A percentile compares a stretch with the other conserved stretches of the same genome.
Evolutionary conservation across 768 basidiomycete genomes (phyloP).

Genomic region (Chalciporus chontae): DNA sequence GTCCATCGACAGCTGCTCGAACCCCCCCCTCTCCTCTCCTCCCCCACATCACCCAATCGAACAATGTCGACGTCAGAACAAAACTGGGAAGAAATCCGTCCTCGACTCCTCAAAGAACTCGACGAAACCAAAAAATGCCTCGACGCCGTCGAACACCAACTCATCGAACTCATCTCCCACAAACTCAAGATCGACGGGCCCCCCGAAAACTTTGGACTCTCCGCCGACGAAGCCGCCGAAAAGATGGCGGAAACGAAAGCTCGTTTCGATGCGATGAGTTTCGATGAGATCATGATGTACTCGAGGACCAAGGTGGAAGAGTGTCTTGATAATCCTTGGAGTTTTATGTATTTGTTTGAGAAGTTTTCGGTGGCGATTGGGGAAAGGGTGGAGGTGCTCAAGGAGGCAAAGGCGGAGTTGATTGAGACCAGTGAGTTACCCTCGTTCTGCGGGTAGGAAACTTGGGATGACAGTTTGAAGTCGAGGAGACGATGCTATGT

Average conservation of each 20-base stretch:
- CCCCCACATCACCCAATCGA: background rate
- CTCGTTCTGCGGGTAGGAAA: no score
- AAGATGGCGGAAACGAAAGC: background rate
- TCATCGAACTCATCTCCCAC: background rate
- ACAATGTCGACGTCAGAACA: background rate
- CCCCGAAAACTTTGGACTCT: background rate
- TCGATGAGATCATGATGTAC: slow-evolving; percentile 1
- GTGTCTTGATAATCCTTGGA: background rate
- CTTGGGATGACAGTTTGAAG: background rate
- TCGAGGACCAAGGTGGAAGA: background rate
- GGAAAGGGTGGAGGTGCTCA: background rate
- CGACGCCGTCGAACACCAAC: background rate
- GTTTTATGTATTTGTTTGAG: background rate
- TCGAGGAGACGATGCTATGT: background rate
- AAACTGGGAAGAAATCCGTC: background rate
- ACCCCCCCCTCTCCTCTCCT: no score
- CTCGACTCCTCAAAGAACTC: background rate
- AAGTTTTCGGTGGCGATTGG: background rate
- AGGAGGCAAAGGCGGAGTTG: background rate
- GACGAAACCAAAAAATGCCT: background rate
- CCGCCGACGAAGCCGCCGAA: background rate
- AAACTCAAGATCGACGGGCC: background rate
- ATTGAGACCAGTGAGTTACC: background rate
- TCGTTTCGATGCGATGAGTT: background rate
- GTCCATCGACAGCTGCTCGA: background rate